Conservation (phyloP, 202 grass and related monocot species). For the Cymbopogon flexuosus region DNA sequence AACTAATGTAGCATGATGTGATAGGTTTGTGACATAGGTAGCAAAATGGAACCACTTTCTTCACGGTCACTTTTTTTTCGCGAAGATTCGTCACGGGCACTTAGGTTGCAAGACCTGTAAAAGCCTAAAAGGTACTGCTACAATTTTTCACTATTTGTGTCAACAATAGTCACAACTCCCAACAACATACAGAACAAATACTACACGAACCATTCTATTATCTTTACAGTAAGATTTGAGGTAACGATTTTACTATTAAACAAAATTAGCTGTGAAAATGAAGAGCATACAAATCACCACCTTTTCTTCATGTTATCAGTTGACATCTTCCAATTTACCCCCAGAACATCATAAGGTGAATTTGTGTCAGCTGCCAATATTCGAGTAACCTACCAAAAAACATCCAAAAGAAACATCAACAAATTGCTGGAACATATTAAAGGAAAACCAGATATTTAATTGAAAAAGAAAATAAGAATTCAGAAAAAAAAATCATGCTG, state of each 20-base stretch:
- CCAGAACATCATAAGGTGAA: conserved; percentile 80
- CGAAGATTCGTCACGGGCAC: background rate
- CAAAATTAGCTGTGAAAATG: background rate
- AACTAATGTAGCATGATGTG: background rate
- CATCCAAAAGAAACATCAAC: background rate
- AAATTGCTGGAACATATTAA: background rate
- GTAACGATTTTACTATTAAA: background rate
- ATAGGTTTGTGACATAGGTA: background rate
- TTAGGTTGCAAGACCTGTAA: background rate
- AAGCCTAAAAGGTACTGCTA: background rate
- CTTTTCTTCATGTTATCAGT: conserved; percentile 96
- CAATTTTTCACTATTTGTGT: background rate
- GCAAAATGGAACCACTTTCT: background rate
- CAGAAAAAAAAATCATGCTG: background rate
- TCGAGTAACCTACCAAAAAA: conserved; percentile 65
- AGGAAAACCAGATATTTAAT: conserved; percentile 12
- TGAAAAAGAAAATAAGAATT: background rate
- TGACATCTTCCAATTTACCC: conserved; percentile 92
- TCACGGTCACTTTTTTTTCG: background rate
- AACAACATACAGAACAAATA: background rate
- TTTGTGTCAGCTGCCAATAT: conserved; percentile 71
- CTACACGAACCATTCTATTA: background rate
- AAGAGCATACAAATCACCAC: conserved; percentile 32
- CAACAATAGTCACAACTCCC: background rate
- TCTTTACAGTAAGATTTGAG: background rate